A percentile compares a stretch with the other conserved stretches of the same genome.
Evolutionary conservation across 257 asterid genomes (phyloP).

Genomic region (Solanum boliviense): DNA sequence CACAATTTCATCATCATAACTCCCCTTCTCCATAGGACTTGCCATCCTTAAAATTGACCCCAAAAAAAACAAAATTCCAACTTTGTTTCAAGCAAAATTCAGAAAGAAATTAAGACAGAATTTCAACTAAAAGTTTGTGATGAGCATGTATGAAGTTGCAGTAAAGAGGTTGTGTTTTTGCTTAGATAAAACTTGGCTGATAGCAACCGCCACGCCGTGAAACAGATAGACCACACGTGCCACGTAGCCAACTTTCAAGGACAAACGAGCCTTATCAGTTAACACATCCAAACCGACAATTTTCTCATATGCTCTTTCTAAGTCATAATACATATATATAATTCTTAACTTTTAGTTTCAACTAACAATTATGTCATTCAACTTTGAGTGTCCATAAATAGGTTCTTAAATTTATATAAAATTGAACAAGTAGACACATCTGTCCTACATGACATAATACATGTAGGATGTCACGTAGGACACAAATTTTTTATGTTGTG

Average conservation of each 20-base stretch:
- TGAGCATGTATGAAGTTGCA: not conserved
- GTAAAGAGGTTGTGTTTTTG: not conserved
- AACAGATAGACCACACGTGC: not conserved
- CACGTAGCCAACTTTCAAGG: conserved; percentile 2
- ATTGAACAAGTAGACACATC: accelerated
- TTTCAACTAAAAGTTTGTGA: not conserved
- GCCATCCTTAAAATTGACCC: conserved; percentile 9
- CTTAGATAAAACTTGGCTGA: not conserved
- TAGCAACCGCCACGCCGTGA: conserved; percentile 3
- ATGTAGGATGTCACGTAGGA: too few species aligned
- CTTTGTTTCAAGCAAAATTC: not conserved
- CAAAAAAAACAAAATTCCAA: not conserved
- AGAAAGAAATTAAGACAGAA: not conserved
- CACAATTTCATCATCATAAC: conserved; percentile 10
- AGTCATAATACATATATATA: too few species aligned
- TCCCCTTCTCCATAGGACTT: conserved; percentile 4
- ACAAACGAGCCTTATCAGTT: conserved; percentile 4
- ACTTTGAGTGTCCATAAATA: accelerated
- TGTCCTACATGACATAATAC: too few species aligned
- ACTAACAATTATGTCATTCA: accelerated
- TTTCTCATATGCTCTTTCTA: not conserved
- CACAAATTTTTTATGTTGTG: too few species aligned
- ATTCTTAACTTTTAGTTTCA: too few species aligned
- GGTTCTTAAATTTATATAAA: too few species aligned
- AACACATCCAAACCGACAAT: not conserved